Evolutionary conservation across 306 rosid species (phyloP), one percentile per base, ranked within the genome.

Genomic region (Urtica urens): DNA sequence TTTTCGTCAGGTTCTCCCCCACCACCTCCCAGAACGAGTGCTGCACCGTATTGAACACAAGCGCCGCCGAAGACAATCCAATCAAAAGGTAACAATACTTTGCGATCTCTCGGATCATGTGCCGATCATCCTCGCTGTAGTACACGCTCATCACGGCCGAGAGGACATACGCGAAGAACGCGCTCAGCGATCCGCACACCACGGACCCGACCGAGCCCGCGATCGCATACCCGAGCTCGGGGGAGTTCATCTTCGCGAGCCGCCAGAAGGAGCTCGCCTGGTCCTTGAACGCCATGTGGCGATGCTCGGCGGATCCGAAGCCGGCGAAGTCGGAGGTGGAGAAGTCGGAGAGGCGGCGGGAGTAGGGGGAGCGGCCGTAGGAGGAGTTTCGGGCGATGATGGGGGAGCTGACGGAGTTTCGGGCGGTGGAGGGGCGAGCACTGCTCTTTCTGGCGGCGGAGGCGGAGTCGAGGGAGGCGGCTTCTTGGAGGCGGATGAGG

Each of bases 261-360:
- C 99, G 80, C 99, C 99, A 90, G 66, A 90, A 90, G 49, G 99
- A 90, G 75, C 94, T 69, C 3, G 95, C 95, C 71, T 90, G 97
- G 56, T 84, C 92, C 66, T 90, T 90, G 62, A 90, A 90, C 46
- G 92, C 69, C 10, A 90, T 93, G 65, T 90, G 84, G 53, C 95
- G 80, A 53, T 79, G 72, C 4, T 92, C 64, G 38, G 87, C 87
- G 63, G 84, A 95, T 12, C 81, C 73, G 51, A 95, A 84, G 22
- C 81, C 77, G 63, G 94, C 85, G 56, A 84, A 90, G 58, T 90
- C 95, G 46, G 95, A 90, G 14, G 95, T 85, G 19, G 97, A 90
- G 72, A 90, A 90, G 78, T 90, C 97, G 8, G 95, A 90, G 41
- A 90, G 87, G 58, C 97, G 75, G 35, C 97, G 93, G 4, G 97